Evolutionary conservation across 768 basidiomycete species (phyloP), one percentile per base, ranked within the genome.

Genomic region (Hypholoma fasciculare): DNA sequence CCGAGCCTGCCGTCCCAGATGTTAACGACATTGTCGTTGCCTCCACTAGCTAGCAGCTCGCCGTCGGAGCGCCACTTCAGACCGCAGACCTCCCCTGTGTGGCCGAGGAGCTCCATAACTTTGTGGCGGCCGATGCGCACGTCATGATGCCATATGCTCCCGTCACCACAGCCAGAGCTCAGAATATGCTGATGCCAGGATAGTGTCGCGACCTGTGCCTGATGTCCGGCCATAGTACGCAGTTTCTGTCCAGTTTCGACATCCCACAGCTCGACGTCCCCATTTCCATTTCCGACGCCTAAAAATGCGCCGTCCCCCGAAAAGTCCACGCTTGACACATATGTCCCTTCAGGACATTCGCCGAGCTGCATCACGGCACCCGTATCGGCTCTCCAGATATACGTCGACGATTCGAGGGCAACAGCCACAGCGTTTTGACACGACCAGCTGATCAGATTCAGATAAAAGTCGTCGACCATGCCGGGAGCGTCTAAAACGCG

Each of bases 21-120:
- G 67, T 97, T 96, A 54, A 98, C 95, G 17, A 97, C 94, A 62
- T 98, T 98, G 72, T 98, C 97, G 68, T 98, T 97, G 0, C 95
- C 96, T 2, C 96, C 96, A 63, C 92, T 94, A 0, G 96, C 96
- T 20, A 99, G 80, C 17, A 96, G 77, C 71, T 94, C 89, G 0
- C 95, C 94, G 63, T 96, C 96, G 2, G 78, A 69, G 47, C 95
- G 79, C 95, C 95, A 98, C 57, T 87, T 88, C 52, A 98, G 68
- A 2, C 96, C 94, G 69, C 96, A 98, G 12, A 97, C 92, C 70
- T 98, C 96, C 0, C 92, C 94, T 0, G 84, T 87, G 66, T 99
- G 96, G 0, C 96, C 96, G 2, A 89, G 74, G 19, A 99, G 77
- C 62, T 97, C 93, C 74, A 90, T 90, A 19, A 96, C 92, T 68